Evolutionary conservation across 306 rosid species (phyloP).

Genomic region (Medicago ruthenica): DNA sequence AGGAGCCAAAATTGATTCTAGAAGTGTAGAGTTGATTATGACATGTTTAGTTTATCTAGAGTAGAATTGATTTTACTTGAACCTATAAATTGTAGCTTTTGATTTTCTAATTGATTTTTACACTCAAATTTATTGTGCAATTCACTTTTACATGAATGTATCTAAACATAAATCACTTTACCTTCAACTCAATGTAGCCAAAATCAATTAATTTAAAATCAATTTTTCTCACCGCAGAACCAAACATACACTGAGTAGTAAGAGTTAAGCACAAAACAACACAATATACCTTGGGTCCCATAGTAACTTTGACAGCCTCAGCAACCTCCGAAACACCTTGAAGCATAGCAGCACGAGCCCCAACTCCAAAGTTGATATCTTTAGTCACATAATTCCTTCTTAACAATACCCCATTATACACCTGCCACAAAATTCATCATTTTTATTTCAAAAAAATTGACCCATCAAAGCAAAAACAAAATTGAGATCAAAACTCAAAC

Average conservation of each 20-base stretch:
- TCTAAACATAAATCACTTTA: too few relatives aligned
- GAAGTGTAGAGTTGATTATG: too few relatives aligned
- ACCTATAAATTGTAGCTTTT: too few relatives aligned
- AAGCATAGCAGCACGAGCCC: conserved; percentile 90
- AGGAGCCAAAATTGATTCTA: too few relatives aligned
- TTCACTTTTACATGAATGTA: too few relatives aligned
- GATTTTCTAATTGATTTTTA: too few relatives aligned
- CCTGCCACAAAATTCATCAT: conserved; percentile 44
- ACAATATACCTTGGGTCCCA: conserved; percentile 89
- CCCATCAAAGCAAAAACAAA: not conserved
- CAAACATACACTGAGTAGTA: not conserved
- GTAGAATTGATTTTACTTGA: too few relatives aligned
- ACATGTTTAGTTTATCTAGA: too few relatives aligned
- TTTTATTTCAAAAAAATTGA: not conserved
- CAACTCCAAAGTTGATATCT: conserved; percentile 80
- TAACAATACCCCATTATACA: conserved; percentile 51
- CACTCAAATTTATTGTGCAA: too few relatives aligned
- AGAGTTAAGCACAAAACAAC: conserved; percentile 1
- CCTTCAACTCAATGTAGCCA: too few relatives aligned
- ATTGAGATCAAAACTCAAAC: not conserved
- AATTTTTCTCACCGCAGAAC: too few relatives aligned
- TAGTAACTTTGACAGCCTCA: conserved; percentile 95
- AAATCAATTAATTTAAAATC: too few relatives aligned
- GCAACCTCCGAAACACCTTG: conserved; percentile 94
- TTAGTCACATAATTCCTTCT: conserved; percentile 77